Evolutionary conservation across 305 asterid genomes (phyloP).

Genomic region (Coffea humblotiana): DNA sequence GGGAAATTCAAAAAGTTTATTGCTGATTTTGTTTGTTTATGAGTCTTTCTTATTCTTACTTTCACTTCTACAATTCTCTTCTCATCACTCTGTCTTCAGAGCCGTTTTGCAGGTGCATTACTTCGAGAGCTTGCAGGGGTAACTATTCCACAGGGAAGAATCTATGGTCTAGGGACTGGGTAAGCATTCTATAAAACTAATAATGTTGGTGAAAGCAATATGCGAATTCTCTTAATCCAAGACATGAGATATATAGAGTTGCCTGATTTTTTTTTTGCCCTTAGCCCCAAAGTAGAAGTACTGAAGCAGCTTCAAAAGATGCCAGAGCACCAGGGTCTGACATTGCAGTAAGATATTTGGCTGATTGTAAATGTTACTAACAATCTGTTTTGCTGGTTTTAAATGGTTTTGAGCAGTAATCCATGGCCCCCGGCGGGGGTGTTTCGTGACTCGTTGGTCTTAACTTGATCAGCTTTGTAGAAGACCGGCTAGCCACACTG

Average conservation of each 20-base stretch:
- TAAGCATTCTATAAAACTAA: conserved; percentile 32
- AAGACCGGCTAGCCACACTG: conserved; percentile 79
- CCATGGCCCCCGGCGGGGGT: too few species aligned
- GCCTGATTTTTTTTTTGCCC: conserved; percentile 13
- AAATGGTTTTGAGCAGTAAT: too few species aligned
- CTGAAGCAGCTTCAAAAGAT: conserved; percentile 84
- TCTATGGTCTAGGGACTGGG: conserved; percentile 95
- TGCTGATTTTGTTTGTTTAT: not conserved
- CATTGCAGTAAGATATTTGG: conserved; percentile 65
- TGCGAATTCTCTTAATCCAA: not conserved
- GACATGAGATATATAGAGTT: not conserved
- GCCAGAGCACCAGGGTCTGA: conserved; percentile 86
- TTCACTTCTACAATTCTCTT: not conserved
- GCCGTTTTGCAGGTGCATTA: conserved; percentile 87
- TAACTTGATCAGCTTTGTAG: conserved; percentile 66
- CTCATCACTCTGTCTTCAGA: conserved; percentile 29
- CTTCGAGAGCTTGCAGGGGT: conserved; percentile 86
- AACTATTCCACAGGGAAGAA: conserved; percentile 69
- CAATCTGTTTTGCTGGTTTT: too few species aligned
- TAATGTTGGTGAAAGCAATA: not conserved
- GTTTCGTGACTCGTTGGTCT: conserved; percentile 11
- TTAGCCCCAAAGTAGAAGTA: conserved; percentile 88
- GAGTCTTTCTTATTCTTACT: not conserved
- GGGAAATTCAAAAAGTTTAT: not conserved
- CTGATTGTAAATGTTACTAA: not conserved